Percentiles rank a stretch among this genome's conserved stretches.
Conservation (phyloP, 805 yeast species). For the Ogataea siamensis region DNA sequence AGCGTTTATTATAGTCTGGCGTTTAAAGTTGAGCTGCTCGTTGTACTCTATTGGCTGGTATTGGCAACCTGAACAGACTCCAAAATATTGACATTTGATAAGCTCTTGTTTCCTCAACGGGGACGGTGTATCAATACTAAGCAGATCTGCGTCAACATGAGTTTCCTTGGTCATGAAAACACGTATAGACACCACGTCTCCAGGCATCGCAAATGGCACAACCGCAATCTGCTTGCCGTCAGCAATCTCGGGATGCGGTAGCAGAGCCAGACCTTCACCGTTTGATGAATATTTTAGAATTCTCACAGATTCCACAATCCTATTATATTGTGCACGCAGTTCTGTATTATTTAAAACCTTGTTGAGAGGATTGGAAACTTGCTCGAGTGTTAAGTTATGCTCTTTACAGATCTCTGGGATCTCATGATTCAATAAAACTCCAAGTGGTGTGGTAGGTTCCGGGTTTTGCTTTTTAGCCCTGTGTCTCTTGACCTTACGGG, state of each 20-base stretch:
- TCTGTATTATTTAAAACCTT: constrained; percentile 59
- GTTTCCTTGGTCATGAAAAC: constrained; percentile 76
- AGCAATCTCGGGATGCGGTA: constrained; percentile 54
- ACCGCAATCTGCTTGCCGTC: constrained; percentile 57
- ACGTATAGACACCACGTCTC: constrained; percentile 68
- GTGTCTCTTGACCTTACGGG: constrained; percentile 26
- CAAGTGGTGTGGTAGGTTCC: constrained; percentile 79
- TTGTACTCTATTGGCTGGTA: constrained; percentile 76
- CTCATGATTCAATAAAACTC: constrained; percentile 67
- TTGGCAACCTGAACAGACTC: constrained; percentile 93
- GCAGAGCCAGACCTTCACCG: constrained; percentile 84
- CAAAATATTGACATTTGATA: constrained; percentile 80
- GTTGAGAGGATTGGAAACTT: constrained; percentile 63
- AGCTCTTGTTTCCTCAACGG: constrained; percentile 51
- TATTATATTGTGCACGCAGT: constrained; percentile 42
- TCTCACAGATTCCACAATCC: constrained; percentile 55
- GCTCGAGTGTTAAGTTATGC: constrained; percentile 41
- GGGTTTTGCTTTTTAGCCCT: constrained; percentile 61
- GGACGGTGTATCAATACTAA: constrained; percentile 41
- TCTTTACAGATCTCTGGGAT: constrained; percentile 55
- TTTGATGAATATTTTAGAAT: constrained; percentile 63
- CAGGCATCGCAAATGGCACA: constrained; percentile 86
- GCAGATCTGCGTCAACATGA: constrained; percentile 72
- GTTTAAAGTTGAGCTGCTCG: constrained; percentile 70
- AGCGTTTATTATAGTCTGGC: constrained; percentile 75